Base-by-base conservation (phyloP, 495 filamentous ascomycete genomes). In the Pyrenula massariospora region DNA sequence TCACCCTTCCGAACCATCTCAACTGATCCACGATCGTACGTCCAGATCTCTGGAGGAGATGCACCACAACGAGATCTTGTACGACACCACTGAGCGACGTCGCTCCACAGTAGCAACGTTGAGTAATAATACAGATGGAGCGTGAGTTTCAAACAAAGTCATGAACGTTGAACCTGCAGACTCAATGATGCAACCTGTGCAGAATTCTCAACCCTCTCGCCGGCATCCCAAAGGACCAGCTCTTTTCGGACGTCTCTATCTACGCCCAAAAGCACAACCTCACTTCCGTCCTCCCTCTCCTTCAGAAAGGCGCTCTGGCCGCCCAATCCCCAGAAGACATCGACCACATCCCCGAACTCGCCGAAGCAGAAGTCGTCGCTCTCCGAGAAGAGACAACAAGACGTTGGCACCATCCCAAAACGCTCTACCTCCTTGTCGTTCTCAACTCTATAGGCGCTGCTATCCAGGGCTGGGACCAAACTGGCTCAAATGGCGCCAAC, bases 401-500 rank as follows among this genome's bases (percentile, higher is more conserved):
- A 61, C 77, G 76, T 60, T 89, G 85, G 82, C 70, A 69, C 2
- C 84, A 88, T 55, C 84, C 85, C 0, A 65, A 56, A 22, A 65
- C 81, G 20, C 77, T 86, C 51, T 86, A 84, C 61, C 70, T 85
- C 20, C 75, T 86, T 55, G 76, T 81, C 55, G 67, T 79, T 49
- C 66, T 76, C 24, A 77, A 73, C 59, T 79, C 77, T 12, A 67
- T 69, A n/a, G 68, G 72, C 36, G 84, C 84, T 53, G 82, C 83
- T 48, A 84, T 86, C 0, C 84, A 87, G 80, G 50, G 50, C n/a
- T 52, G 50, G 50, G 50, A 52, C 22, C 50, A 52, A 24, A 88
- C 86, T 0, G 85, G 87, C 50, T 84, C 89, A 59, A 91, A 91
- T 60, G 88, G 87, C 49, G 88, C 84, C 15, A 87, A 91, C 57